Evolutionary conservation across 1,139 yeast species (phyloP), one percentile per base, ranked within the genome.

Genomic region (Geotrichum candidum): DNA sequence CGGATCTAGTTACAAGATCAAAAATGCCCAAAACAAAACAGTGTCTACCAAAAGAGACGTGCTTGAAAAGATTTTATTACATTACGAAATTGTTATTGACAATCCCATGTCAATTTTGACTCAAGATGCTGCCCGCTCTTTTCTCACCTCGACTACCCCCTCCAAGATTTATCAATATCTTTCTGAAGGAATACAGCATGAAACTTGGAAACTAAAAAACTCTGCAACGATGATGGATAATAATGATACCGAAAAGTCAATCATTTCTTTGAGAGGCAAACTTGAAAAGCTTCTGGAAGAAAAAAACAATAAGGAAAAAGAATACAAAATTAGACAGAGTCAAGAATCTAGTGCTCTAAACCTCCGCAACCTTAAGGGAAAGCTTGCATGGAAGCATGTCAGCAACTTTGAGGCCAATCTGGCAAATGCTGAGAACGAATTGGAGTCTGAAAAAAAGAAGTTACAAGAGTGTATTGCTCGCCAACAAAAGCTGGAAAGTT

Each of bases 51-150:
- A 86, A 68, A 87, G 85, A 64, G 77, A 81, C 29, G 88, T 85
- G 7, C 75, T 94, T 48, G 90, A 85, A 65, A 83, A 82, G 13
- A 86, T 94, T 10, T 75, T 91, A 53, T 84, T 83, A 65, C 82
- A 81, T 65, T 90, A 88, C 71, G 85, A 88, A 54, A 86, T 94
- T 56, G 85, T 91, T 2, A 87, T 94, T 25, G 95, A 88, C 68
- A 95, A 95, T 69, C 98, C 98, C 7, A 84, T 95, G 82, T 90
- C 96, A 1, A 89, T 95, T 68, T 78, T 95, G 59, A 90, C 96
- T 0, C 99, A 95, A 73, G 98, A 95, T 69, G 89, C 87, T 64
- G 99, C 99, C 0, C 82, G 97, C 67, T 89, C 94, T 29, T 94
- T 95, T 70, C 77, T 95, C 62, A 87, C 96, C 0, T 84, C 85